Conservation (phyloP, 306 rosid genomes). For the Quillaja saponaria region DNA sequence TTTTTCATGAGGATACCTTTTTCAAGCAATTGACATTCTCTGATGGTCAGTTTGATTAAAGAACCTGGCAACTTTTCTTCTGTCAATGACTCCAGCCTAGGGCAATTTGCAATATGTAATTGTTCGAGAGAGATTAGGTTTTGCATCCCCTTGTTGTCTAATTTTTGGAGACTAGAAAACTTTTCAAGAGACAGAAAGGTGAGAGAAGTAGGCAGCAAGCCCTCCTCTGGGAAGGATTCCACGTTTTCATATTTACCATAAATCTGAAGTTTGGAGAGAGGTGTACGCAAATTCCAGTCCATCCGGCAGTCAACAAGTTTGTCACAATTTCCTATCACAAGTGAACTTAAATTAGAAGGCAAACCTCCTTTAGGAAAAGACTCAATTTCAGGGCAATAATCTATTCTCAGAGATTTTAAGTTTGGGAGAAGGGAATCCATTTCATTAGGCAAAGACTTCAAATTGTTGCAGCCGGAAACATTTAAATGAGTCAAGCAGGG, state of each 20-base stretch:
- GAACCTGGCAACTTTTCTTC: not conserved
- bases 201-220: slow-evolving; percentile 13
- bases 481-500: slow-evolving; percentile 1
- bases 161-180: not conserved
- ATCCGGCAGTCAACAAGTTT: slow-evolving; percentile 20
- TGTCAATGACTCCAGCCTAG: slow-evolving; percentile 2
- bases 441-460: slow-evolving; percentile 4
- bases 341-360: slow-evolving; percentile 31
- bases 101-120: not conserved
- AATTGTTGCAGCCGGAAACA: slow-evolving; percentile 13
- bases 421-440: slow-evolving; percentile 16
- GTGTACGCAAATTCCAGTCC: slow-evolving; percentile 13
- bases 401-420: slow-evolving; percentile 20
- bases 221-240: slow-evolving; percentile 30
- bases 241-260: not conserved
- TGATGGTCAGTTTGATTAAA: slow-evolving; percentile 1
- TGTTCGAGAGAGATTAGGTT: slow-evolving; percentile 1
- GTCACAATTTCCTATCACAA: slow-evolving; percentile 32
- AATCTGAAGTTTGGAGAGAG: slow-evolving; percentile 6
- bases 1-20: not conserved
- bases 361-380: not conserved
- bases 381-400: slow-evolving; percentile 40
- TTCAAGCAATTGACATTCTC: not conserved
- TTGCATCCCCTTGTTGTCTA: slow-evolving; percentile 1
- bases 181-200: not conserved